These are phyloP conservation scores for Citrus inodora DNA, from an alignment of 345 rosid genomes.

Conservation along the genomic window DNA sequence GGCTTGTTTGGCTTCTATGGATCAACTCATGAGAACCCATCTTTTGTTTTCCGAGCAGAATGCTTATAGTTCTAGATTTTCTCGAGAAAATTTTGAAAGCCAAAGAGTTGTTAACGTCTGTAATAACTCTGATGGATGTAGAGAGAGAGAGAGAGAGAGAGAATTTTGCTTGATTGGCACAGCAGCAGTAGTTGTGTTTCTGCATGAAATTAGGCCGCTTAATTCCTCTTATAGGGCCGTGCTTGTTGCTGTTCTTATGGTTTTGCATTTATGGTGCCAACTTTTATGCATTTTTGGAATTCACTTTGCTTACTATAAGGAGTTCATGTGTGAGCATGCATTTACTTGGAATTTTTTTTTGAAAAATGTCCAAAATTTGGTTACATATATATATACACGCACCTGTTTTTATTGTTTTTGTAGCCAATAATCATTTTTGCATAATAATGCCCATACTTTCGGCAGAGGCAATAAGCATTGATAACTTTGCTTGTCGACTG, in stretches of 20 bases:
- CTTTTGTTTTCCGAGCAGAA: not conserved
- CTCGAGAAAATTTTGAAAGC: not conserved
- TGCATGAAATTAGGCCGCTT: conserved; percentile 18
- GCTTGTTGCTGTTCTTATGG: not conserved
- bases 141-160: not conserved
- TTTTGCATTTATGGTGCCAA: conserved; percentile 11
- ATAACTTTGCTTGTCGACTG: too few relatives aligned
- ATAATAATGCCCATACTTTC: too few relatives aligned
- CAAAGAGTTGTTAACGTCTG: not conserved
- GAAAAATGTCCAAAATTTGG: not conserved
- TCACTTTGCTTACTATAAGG: not conserved
- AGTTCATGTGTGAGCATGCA: not conserved
- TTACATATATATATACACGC: too few relatives aligned
- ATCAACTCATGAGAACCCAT: conserved; percentile 26
- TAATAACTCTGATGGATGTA: too few relatives aligned
- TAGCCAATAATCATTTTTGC: too few relatives aligned
- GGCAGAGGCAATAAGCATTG: too few relatives aligned
- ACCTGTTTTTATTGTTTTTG: too few relatives aligned
- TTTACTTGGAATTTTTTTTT: too few relatives aligned
- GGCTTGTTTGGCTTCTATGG: conserved; percentile 16
- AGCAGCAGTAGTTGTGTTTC: not conserved
- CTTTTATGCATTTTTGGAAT: not conserved
- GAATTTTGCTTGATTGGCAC: not conserved
- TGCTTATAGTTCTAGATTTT: not conserved
- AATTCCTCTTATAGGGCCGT: conserved; percentile 1